A percentile compares a stretch with the other conserved stretches of the same genome.
Conservation (phyloP, 116 monocot species). For the Posidonia oceanica region DNA sequence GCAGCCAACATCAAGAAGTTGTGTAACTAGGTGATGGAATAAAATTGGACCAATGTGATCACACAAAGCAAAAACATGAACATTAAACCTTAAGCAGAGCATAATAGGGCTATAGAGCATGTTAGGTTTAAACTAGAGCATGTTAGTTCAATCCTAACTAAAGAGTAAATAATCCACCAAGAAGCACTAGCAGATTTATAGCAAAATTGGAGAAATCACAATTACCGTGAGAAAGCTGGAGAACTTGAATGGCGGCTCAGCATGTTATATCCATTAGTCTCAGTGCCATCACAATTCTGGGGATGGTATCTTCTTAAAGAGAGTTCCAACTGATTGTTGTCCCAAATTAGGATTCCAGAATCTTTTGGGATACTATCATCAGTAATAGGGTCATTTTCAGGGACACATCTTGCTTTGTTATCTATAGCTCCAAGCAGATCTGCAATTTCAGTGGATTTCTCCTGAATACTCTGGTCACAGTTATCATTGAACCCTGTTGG, state of each 20-base stretch:
- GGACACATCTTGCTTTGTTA: conserved; percentile 6
- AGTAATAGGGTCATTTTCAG: background rate
- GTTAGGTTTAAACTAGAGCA: too few species aligned
- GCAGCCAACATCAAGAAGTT: too few species aligned
- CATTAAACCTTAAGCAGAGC: too few species aligned
- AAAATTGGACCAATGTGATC: too few species aligned
- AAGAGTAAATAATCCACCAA: too few species aligned
- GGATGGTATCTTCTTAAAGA: conserved; percentile 48
- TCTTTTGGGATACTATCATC: background rate
- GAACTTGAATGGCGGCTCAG: conserved; percentile 67
- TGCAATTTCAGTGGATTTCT: conserved; percentile 13
- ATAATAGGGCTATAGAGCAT: too few species aligned
- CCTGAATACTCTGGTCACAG: background rate
- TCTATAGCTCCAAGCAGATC: conserved; percentile 34
- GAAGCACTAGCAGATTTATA: too few species aligned
- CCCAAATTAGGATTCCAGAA: background rate
- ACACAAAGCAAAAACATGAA: too few species aligned
- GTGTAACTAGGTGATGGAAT: too few species aligned
- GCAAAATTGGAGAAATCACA: background rate
- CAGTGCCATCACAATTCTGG: too few species aligned
- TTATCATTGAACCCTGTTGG: background rate
- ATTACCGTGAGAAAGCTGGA: conserved; percentile 58
- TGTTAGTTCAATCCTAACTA: too few species aligned
- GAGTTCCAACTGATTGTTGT: conserved; percentile 28
- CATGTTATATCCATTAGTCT: too few species aligned